Evolutionary conservation across 202 grass and related monocot genomes (phyloP).

Genomic region (Musa balbisiana): DNA sequence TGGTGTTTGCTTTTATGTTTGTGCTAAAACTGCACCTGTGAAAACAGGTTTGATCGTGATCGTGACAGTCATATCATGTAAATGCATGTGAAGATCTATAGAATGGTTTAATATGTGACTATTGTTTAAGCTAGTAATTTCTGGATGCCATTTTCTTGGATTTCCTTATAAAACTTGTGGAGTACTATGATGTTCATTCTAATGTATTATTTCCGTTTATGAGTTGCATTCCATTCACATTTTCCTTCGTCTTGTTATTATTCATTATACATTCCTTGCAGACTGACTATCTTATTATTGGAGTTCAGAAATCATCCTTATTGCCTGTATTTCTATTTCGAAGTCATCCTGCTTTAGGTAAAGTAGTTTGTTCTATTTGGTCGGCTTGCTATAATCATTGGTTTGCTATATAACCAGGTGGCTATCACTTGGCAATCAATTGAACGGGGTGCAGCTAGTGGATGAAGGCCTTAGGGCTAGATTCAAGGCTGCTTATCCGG

Average conservation of each 20-base stretch:
- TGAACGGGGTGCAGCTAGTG: conserved; percentile 78
- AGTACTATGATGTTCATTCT: not conserved
- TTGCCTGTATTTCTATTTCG: too few species aligned
- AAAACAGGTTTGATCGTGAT: not conserved
- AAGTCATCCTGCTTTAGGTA: too few species aligned
- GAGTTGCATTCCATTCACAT: not conserved
- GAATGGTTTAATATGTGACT: too few species aligned
- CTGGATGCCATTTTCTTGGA: too few species aligned
- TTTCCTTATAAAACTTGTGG: not conserved
- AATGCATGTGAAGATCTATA: too few species aligned
- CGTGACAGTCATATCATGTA: too few species aligned
- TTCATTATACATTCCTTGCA: not conserved
- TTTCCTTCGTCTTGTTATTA: not conserved
- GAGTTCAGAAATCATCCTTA: not conserved
- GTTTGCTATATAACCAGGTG: conserved; percentile 38
- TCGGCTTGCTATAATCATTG: not conserved
- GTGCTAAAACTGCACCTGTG: not conserved
- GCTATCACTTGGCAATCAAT: conserved; percentile 93
- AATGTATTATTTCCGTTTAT: not conserved
- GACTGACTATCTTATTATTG: not conserved
- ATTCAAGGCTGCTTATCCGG: conserved; percentile 94
- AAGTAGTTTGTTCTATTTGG: not conserved
- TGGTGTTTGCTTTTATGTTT: not conserved
- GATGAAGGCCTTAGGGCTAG: conserved; percentile 96
- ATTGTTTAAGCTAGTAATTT: too few species aligned